Conservation (phyloP, 2,329 filamentous ascomycete species). For the Penicillium sp. region DNA sequence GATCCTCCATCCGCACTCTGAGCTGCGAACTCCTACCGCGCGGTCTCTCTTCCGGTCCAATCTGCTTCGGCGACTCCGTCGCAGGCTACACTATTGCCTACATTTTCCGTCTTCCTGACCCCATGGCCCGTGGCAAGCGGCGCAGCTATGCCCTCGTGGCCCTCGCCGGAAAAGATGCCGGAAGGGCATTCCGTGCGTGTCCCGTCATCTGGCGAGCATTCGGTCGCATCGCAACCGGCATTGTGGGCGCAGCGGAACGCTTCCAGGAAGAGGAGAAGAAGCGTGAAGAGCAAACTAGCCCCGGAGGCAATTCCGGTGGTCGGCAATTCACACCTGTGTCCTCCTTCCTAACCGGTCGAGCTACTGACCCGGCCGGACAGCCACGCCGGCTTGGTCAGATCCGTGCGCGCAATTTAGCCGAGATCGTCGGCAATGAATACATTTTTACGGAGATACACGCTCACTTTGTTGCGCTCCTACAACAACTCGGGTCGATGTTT, state of each 20-base stretch:
- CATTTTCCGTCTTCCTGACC: slow-evolving; percentile 59
- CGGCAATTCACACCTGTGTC: slow-evolving; percentile 56
- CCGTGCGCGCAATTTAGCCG: slow-evolving; percentile 56
- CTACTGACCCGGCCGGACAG: slow-evolving; percentile 56
- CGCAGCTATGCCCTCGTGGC: slow-evolving; percentile 59
- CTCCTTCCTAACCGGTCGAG: slow-evolving; percentile 58
- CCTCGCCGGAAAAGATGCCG: slow-evolving; percentile 54
- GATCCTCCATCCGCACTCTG: slow-evolving; percentile 58
- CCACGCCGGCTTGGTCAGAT: slow-evolving; percentile 54
- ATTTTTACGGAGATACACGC: slow-evolving; percentile 60
- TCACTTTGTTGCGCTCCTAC: slow-evolving; percentile 53
- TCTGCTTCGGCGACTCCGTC: slow-evolving; percentile 57
- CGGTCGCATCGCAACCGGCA: slow-evolving; percentile 53
- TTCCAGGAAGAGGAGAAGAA: slow-evolving; percentile 47
- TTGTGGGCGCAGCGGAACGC: slow-evolving; percentile 48
- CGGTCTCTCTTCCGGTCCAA: slow-evolving; percentile 57
- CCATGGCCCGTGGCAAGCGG: slow-evolving; percentile 56
- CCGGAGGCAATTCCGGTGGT: slow-evolving; percentile 24
- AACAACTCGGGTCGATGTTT: slow-evolving; percentile 48
- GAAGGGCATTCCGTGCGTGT: slow-evolving; percentile 47
- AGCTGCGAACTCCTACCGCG: slow-evolving; percentile 58
- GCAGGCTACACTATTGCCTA: slow-evolving; percentile 61
- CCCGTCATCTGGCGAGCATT: slow-evolving; percentile 55
- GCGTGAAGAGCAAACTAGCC: slow-evolving; percentile 39
- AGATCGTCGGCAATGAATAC: slow-evolving; percentile 59